phyloP scores from a whole-genome alignment of 1,284 basidiomycete genomes.

The Sphagnurus paluster region DNA sequence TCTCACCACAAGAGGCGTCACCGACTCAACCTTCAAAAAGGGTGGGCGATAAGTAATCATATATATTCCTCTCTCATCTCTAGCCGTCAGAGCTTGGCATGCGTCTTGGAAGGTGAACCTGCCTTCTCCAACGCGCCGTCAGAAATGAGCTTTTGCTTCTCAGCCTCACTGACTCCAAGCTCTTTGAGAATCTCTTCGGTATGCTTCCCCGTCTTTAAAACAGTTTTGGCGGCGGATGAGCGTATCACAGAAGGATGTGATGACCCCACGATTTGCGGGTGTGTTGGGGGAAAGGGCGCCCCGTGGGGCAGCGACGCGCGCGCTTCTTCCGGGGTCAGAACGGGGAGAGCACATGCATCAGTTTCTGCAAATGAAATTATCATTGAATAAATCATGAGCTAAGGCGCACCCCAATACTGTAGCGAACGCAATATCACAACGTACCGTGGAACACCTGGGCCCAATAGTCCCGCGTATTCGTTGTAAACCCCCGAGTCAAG shows the following conservation, averaged over 20 bases:
- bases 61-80: too few relatives aligned
- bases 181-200: constrained; percentile 52
- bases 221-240: constrained; percentile 27
- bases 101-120: constrained; percentile 14
- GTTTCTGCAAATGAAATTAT: constrained; percentile 42
- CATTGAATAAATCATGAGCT: too few relatives aligned
- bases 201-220: constrained; percentile 51
- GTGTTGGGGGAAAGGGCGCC: constrained; percentile 44
- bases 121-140: constrained; percentile 45
- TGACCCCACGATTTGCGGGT: constrained; percentile 45
- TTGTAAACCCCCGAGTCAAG: constrained; percentile 62
- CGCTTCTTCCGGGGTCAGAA: constrained; percentile 68
- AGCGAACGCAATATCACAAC: constrained; percentile 14
- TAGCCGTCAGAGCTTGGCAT: constrained; percentile 15
- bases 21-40: too few relatives aligned
- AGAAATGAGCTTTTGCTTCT: constrained; percentile 35
- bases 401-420: too few relatives aligned
- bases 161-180: constrained; percentile 40
- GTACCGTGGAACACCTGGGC: constrained; percentile 62
- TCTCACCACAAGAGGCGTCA: too few relatives aligned
- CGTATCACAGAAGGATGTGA: constrained; percentile 10
- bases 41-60: too few relatives aligned
- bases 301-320: constrained; percentile 36
- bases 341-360: constrained; percentile 77
- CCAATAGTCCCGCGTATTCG: constrained; percentile 70